phyloP scores from a whole-genome alignment of 345 rosid species.

The Acer negundo region DNA sequence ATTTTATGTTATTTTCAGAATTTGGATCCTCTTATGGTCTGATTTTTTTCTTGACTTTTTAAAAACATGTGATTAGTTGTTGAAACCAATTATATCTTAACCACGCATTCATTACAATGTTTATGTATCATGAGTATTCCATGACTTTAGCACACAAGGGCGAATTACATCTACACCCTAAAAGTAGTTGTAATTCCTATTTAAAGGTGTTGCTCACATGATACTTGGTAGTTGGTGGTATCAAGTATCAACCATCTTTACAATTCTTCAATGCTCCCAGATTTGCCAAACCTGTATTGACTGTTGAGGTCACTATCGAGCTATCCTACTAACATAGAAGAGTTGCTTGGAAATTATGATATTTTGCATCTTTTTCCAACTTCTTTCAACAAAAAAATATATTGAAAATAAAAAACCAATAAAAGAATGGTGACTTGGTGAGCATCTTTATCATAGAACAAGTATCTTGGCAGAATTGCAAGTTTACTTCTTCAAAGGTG shows the following conservation, averaged over 20 bases:
- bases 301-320: not conserved
- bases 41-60: too few species aligned
- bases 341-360: not conserved
- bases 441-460: not conserved
- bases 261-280: not conserved
- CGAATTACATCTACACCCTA: too few species aligned
- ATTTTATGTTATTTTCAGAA: too few species aligned
- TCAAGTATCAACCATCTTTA: not conserved
- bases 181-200: too few species aligned
- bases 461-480: not conserved
- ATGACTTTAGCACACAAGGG: too few species aligned
- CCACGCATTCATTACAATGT: too few species aligned
- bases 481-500: not conserved
- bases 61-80: too few species aligned
- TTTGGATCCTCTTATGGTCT: too few species aligned
- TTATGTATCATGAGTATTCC: too few species aligned
- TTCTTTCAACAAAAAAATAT: not conserved
- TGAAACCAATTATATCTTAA: too few species aligned
- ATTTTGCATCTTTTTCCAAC: not conserved
- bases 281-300: not conserved
- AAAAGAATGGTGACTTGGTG: not conserved
- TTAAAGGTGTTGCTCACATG: not conserved
- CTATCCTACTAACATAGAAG: not conserved
- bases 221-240: not conserved
- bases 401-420: not conserved